Evolutionary conservation across 2,329 filamentous ascomycete genomes (phyloP).

Genomic region (Neopestalotiopsis sp.): DNA sequence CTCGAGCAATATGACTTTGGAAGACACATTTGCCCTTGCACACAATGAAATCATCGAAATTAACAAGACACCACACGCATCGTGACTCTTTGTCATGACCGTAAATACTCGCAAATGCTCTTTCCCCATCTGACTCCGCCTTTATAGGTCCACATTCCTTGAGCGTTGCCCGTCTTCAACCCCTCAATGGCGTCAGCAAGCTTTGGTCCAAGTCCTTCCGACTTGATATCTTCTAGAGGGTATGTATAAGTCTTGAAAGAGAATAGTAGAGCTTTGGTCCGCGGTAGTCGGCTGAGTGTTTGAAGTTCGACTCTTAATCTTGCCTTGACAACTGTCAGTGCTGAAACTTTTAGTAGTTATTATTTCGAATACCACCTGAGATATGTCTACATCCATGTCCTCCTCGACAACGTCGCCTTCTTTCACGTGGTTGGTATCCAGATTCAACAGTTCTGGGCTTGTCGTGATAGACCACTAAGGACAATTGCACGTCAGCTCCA

Average conservation of each 20-base stretch:
- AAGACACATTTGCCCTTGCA: no score
- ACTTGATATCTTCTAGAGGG: constrained; percentile 51
- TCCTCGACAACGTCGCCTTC: constrained; percentile 37
- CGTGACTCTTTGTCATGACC: constrained; percentile 21
- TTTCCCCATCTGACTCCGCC: constrained; percentile 42
- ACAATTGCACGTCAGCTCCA: background rate
- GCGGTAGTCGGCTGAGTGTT: constrained; percentile 53
- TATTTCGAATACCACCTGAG: constrained; percentile 33
- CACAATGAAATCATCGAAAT: no score
- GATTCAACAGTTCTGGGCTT: constrained; percentile 44
- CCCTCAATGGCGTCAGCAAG: constrained; percentile 60
- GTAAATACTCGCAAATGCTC: constrained; percentile 51
- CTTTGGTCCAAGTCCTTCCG: constrained; percentile 50
- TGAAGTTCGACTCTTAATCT: constrained; percentile 48
- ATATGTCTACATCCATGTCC: constrained; percentile 43
- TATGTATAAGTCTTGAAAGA: constrained; percentile 63
- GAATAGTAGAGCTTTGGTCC: constrained; percentile 53
- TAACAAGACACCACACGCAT: no score
- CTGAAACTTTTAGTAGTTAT: no score
- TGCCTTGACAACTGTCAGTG: background rate
- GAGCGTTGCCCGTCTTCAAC: constrained; percentile 53
- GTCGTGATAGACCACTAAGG: constrained; percentile 14
- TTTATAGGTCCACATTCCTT: constrained; percentile 50
- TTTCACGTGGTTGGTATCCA: constrained; percentile 42
- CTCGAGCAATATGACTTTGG: no score